phyloP scores from a whole-genome alignment of 1,139 yeast genomes.

The Blastobotrys aristatus region DNA sequence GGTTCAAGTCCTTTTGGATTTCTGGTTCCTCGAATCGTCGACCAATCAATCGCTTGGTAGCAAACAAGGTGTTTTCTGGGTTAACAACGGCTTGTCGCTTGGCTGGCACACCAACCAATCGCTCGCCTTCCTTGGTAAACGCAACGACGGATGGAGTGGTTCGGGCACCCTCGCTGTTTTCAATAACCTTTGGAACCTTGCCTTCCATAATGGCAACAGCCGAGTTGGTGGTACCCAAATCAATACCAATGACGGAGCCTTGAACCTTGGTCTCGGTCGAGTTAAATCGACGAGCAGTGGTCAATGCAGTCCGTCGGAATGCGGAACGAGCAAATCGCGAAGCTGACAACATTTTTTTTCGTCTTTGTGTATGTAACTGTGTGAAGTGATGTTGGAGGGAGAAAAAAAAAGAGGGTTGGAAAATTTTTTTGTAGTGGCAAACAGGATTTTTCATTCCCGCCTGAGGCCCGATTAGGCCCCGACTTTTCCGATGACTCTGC shows the following conservation, averaged over 20 bases:
- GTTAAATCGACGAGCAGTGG: slow-evolving; percentile 32
- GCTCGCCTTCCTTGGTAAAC: slow-evolving; percentile 92
- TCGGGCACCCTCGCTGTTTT: slow-evolving; percentile 98
- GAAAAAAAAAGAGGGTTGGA: background rate
- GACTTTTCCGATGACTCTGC: too few species aligned
- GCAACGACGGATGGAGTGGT: slow-evolving; percentile 99
- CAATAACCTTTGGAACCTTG: slow-evolving; percentile 91
- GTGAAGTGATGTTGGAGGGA: too few species aligned
- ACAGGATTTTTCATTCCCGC: background rate
- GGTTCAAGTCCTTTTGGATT: slow-evolving; percentile 93
- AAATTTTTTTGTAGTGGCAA: background rate
- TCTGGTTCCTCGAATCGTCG: slow-evolving; percentile 94
- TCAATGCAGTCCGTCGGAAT: slow-evolving; percentile 19
- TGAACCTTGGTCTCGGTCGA: slow-evolving; percentile 35
- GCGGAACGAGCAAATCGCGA: slow-evolving; percentile 34
- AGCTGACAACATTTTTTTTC: slow-evolving; percentile 28
- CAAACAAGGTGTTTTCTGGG: slow-evolving; percentile 96
- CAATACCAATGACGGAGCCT: slow-evolving; percentile 90
- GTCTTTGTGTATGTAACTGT: too few species aligned
- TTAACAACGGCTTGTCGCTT: slow-evolving; percentile 98
- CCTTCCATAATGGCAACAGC: slow-evolving; percentile 99
- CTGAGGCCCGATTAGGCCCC: background rate
- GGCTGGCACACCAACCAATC: slow-evolving; percentile 97
- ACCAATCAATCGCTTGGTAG: slow-evolving; percentile 98
- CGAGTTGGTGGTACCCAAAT: slow-evolving; percentile 98